A percentile compares a stretch with the other conserved stretches of the same genome.
Evolutionary conservation across 441 rosid species (phyloP).

Genomic region (Omphalea diandra): DNA sequence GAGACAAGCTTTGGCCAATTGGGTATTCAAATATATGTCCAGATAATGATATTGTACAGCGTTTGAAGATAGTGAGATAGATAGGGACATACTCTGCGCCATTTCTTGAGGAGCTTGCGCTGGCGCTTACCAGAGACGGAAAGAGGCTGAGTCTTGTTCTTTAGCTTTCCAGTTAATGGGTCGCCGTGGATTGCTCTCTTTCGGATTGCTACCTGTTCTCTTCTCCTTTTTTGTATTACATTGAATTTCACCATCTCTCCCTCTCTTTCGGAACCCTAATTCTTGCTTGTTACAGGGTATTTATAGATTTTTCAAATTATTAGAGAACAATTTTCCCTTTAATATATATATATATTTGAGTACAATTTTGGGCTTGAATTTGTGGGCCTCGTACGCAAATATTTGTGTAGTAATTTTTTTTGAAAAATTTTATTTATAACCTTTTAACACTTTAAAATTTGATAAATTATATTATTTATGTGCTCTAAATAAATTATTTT

Average conservation of each 20-base stretch:
- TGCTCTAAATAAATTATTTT: no score
- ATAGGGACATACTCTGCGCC: constrained; percentile 52
- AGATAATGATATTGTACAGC: no score
- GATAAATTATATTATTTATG: no score
- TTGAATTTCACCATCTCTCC: constrained; percentile 76
- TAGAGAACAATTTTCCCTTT: no score
- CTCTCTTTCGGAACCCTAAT: constrained; percentile 27
- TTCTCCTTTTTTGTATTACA: constrained; percentile 66
- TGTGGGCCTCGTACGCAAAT: not conserved
- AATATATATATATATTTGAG: no score
- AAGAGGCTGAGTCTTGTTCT: constrained; percentile 39
- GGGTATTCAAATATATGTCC: no score
- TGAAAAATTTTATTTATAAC: no score
- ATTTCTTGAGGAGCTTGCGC: constrained; percentile 66
- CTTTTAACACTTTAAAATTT: no score
- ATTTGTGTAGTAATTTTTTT: no score
- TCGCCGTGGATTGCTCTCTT: constrained; percentile 74
- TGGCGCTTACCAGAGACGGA: constrained; percentile 76
- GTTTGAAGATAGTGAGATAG: not conserved
- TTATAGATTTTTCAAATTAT: not conserved
- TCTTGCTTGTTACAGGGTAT: not conserved
- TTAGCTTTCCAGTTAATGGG: constrained; percentile 54
- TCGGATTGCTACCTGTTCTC: constrained; percentile 49
- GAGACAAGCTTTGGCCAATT: no score
- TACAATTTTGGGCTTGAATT: not conserved